Percentiles rank a stretch among this genome's conserved stretches.
Evolutionary conservation across 306 rosid genomes (phyloP).

Genomic region (Lathyrus aphaca): DNA sequence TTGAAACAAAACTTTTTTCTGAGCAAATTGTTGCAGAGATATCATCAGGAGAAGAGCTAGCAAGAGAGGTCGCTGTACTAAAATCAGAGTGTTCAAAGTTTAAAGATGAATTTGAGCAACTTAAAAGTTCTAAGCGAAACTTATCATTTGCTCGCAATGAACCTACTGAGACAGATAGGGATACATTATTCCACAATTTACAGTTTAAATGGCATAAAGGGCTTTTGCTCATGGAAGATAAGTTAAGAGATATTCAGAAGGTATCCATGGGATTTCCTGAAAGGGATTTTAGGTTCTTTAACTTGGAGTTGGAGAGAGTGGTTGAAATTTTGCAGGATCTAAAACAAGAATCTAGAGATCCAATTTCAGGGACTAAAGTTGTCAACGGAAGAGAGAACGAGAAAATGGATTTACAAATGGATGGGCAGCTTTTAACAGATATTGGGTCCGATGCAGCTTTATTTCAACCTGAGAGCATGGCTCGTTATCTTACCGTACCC

Average conservation of each 20-base stretch:
- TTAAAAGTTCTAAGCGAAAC: conserved; percentile 54
- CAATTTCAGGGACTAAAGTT: conserved; percentile 48
- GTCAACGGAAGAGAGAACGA: conserved; percentile 47
- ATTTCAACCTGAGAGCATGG: conserved; percentile 63
- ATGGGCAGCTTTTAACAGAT: conserved; percentile 61
- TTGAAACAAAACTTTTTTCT: conserved; percentile 62
- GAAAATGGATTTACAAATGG: conserved; percentile 52
- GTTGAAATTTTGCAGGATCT: conserved; percentile 64
- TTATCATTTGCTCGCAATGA: conserved; percentile 49
- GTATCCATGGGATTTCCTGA: conserved; percentile 70
- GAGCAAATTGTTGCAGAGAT: conserved; percentile 80
- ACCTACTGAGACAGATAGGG: conserved; percentile 51
- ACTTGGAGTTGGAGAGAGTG: conserved; percentile 66
- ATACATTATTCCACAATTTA: conserved; percentile 51
- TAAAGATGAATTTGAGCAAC: conserved; percentile 71
- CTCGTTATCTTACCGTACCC: conserved; percentile 60
- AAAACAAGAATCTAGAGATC: conserved; percentile 67
- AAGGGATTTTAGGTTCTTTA: conserved; percentile 62
- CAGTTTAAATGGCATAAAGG: conserved; percentile 72
- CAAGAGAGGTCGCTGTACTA: conserved; percentile 69
- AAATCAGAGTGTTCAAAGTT: conserved; percentile 78
- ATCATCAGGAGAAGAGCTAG: conserved; percentile 73
- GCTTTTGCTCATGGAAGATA: conserved; percentile 74
- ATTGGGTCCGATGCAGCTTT: conserved; percentile 65
- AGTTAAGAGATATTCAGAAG: conserved; percentile 73